Conservation (phyloP, 371 early-diverging fungal genomes). For the Rhizopus stolonifer region DNA sequence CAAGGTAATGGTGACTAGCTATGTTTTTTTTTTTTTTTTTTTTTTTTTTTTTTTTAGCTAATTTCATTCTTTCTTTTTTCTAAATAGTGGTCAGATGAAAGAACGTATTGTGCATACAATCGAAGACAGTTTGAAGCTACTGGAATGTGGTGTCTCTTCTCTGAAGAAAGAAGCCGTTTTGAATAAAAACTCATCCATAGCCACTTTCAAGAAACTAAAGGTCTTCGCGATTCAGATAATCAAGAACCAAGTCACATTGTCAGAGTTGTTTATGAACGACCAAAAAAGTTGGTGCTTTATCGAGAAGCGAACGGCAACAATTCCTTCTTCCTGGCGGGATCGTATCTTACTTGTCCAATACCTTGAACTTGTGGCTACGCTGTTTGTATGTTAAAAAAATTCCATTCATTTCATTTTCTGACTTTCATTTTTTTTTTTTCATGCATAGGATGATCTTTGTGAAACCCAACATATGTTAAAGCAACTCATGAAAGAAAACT, state of each 20-base stretch:
- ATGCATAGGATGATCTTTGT: conserved; percentile 8
- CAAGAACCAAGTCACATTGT: conserved; percentile 9
- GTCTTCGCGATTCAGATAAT: neutral
- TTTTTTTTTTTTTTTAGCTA: conserved; percentile 9
- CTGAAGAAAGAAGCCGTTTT: conserved; percentile 2
- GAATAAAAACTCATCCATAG: conserved; percentile 6
- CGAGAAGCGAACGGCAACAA: conserved; percentile 7
- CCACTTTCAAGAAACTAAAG: conserved; percentile 14
- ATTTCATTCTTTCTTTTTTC: conserved; percentile 2
- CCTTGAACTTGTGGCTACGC: conserved; percentile 13
- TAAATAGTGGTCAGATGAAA: conserved; percentile 9
- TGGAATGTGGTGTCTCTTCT: conserved; percentile 5
- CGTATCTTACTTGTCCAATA: conserved; percentile 7
- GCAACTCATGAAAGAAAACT: conserved; percentile 15
- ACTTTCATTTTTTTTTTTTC: conserved; percentile 7
- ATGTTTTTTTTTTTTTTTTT: neutral
- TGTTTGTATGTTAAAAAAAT: conserved; percentile 1
- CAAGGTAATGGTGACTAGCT: conserved; percentile 7
- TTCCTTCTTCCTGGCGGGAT: conserved; percentile 15
- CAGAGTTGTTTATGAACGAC: conserved; percentile 4
- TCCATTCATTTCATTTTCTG: conserved; percentile 10
- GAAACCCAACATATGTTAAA: conserved; percentile 7
- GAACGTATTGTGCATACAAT: conserved; percentile 5
- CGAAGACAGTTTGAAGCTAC: conserved; percentile 10
- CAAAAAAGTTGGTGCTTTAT: conserved; percentile 10